These are phyloP conservation scores for Boletus fagicola DNA, from an alignment of 768 basidiomycete species.

Conservation along the genomic window DNA sequence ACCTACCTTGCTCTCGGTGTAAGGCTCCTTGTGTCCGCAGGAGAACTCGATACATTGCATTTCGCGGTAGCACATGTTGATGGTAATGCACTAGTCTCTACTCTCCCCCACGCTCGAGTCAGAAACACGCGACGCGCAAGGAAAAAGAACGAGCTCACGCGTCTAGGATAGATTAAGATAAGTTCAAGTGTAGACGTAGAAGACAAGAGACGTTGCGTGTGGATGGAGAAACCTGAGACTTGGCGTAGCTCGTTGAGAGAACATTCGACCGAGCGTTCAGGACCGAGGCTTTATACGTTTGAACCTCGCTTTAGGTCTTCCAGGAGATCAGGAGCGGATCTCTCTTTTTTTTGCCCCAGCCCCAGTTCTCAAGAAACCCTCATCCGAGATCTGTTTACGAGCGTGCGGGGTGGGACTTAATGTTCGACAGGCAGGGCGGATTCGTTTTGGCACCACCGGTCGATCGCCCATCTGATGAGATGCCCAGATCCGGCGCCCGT, in stretches of 20 bases:
- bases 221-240: conserved; percentile 1
- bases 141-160: conserved; percentile 13
- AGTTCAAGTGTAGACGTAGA: conserved; percentile 4
- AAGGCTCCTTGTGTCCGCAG: conserved; percentile 39
- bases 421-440: conserved; percentile 11
- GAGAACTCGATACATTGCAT: conserved; percentile 35
- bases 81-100: conserved; percentile 11
- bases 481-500: conserved; percentile 18
- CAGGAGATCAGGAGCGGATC: conserved; percentile 6
- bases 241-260: conserved; percentile 11
- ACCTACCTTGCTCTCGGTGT: conserved; percentile 31
- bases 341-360: conserved; percentile 2
- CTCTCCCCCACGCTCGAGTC: neutral
- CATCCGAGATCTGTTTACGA: conserved; percentile 2
- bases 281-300: conserved; percentile 24
- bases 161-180: conserved; percentile 25
- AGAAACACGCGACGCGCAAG: conserved; percentile 6
- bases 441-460: conserved; percentile 6
- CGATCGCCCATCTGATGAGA: conserved; percentile 26
- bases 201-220: neutral
- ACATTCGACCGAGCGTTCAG: neutral
- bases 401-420: conserved; percentile 22
- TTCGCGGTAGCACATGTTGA: conserved; percentile 45
- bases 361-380: conserved; percentile 7
- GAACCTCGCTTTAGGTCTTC: neutral